Evolutionary conservation across 2,329 filamentous ascomycete genomes (phyloP).

Genomic region (Hymenoscyphus occultus): DNA sequence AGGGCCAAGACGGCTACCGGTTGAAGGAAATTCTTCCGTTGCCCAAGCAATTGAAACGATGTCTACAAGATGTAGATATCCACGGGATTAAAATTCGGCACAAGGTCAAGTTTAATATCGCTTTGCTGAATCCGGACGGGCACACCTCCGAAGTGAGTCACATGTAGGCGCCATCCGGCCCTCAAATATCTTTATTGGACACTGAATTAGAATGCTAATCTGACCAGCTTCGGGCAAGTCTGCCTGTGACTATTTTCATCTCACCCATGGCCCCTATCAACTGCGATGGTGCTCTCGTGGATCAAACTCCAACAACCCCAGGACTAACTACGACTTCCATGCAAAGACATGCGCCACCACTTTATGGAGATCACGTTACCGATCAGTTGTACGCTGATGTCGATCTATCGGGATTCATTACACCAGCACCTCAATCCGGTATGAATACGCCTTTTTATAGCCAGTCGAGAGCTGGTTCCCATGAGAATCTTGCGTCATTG

Average conservation of each 20-base stretch:
- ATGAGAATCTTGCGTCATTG: slow-evolving; percentile 71
- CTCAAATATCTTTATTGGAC: background rate
- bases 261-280: slow-evolving; percentile 89
- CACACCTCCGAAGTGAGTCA: slow-evolving; percentile 78
- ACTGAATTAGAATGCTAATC: slow-evolving; percentile 20
- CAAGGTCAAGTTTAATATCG: slow-evolving; percentile 87
- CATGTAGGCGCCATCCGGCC: background rate
- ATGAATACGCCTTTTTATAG: slow-evolving; percentile 76
- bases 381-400: slow-evolving; percentile 90
- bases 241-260: slow-evolving; percentile 91
- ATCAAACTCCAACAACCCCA: slow-evolving; percentile 52
- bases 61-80: slow-evolving; percentile 85
- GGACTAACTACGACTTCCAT: slow-evolving; percentile 47
- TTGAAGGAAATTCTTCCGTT: slow-evolving; percentile 63
- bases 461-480: slow-evolving; percentile 70
- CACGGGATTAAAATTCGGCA: slow-evolving; percentile 90
- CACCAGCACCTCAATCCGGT: slow-evolving; percentile 67
- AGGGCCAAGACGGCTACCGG: slow-evolving; percentile 62
- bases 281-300: slow-evolving; percentile 77
- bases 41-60: slow-evolving; percentile 76
- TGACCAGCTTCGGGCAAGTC: slow-evolving; percentile 72
- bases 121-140: slow-evolving; percentile 90
- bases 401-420: slow-evolving; percentile 77
- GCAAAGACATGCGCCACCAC: slow-evolving; percentile 70
- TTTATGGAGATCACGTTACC: slow-evolving; percentile 85